Evolutionary conservation across 768 basidiomycete species (phyloP), one percentile per base, ranked within the genome.

Genomic region (Mycena galopus): DNA sequence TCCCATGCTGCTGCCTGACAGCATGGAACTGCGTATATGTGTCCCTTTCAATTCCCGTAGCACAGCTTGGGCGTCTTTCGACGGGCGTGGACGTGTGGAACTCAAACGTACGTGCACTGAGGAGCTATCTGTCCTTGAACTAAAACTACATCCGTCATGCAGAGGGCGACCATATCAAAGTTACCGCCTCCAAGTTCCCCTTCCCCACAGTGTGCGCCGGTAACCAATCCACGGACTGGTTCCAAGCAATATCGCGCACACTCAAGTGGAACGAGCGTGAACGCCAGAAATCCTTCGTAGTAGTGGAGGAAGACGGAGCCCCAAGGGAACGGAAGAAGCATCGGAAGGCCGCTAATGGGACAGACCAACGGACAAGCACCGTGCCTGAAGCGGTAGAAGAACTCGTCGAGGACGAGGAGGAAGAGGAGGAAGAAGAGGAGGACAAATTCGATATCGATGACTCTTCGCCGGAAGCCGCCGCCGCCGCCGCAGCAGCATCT

Each of bases 161-260:
- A 98, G 97, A 99, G 92, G 98, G 98, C 50, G 98, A 99, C 78
- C 97, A 99, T 80, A 98, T 99, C 85, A 99, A 97, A 84, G 93
- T 99, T 68, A 96, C 94, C 1, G 97, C 98, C 0, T 98, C 96
- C 1, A 95, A 93, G 79, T 99, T 95, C 81, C 98, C 98, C 6
- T 99, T 99, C 88, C 98, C 98, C 9, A 99, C 98, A 4, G 96
- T 99, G 8, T 99, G 97, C 78, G 96, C 96, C 9, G 95, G 98
- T 80, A 98, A 97, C 73, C 97, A 98, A 79, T 98, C 96, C 23
- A 95, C 95, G 3, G 98, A 99, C 79, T 99, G 98, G 98, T 99
- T 99, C 91, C 92, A 96, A 73, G 90, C 97, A 5, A 99, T 99
- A 73, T 95, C 96, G 39, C 90, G 98, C 27, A 99, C 97, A 11